Conservation (phyloP, 768 basidiomycete genomes). For the Phanerochaete sordida region DNA sequence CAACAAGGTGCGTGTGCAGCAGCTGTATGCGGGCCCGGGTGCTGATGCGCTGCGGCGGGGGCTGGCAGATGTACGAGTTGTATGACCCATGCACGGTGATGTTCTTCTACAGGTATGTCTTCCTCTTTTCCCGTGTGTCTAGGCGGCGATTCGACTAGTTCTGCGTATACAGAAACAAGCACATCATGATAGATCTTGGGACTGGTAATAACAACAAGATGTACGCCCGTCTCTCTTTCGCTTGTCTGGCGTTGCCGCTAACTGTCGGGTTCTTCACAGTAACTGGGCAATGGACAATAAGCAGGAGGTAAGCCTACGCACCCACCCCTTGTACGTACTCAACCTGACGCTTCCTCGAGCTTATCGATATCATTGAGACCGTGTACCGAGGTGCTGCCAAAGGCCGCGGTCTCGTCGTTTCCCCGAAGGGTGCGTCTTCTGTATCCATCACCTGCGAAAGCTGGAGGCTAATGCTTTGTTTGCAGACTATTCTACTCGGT, state of each 20-base stretch:
- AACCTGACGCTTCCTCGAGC: slow-evolving; percentile 40
- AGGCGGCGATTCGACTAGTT: background rate
- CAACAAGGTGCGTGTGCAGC: slow-evolving; percentile 69
- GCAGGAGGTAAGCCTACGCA: slow-evolving; percentile 68
- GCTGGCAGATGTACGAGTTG: slow-evolving; percentile 90
- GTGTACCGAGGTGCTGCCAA: slow-evolving; percentile 98
- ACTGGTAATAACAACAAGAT: slow-evolving; percentile 99
- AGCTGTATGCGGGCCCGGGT: background rate
- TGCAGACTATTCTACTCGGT: slow-evolving; percentile 78
- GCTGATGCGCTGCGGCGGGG: background rate
- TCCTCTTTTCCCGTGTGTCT: background rate
- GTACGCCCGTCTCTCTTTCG: slow-evolving; percentile 42
- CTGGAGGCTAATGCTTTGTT: background rate
- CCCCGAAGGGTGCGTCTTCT: slow-evolving; percentile 74
- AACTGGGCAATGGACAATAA: slow-evolving; percentile 99
- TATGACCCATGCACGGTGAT: slow-evolving; percentile 97
- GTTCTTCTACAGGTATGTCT: slow-evolving; percentile 92
- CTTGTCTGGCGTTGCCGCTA: background rate
- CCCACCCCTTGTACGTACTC: background rate
- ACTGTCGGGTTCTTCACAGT: slow-evolving; percentile 39
- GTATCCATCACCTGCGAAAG: background rate
- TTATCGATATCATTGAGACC: slow-evolving; percentile 97
- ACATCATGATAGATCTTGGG: slow-evolving; percentile 99
- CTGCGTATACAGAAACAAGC: slow-evolving; percentile 71
- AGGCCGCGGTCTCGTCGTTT: slow-evolving; percentile 95